Base-by-base conservation (phyloP, 108 stramenopile species). In the Nitzschia putrida region DNA sequence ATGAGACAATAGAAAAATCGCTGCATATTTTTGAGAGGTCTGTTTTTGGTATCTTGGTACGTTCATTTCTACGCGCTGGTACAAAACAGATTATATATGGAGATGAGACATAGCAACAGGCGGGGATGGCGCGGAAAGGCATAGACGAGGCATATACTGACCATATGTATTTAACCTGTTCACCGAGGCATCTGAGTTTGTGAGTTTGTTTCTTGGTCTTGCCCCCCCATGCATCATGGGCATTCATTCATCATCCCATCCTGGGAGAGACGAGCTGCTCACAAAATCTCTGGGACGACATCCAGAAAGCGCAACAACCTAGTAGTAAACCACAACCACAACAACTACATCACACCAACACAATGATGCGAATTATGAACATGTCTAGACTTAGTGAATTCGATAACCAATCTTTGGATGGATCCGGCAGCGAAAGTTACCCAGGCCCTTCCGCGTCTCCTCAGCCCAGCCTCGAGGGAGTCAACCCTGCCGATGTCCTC, bases 401-500 rank as follows among this genome's bases (percentile, higher is more conserved):
- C 24, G 54, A 25, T 23, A 55, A 16, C 20, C 16, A 55, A 21
- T 55, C 54, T 23, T 21, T 22, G 21, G 23, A 23, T 55, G 24
- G 54, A 55, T 22, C 23, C 29, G 38, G 44, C 61, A 47, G 44
- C 44, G 42, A 47, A 21, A 44, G 24, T 12, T 39, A 37, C 58
- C 44, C 18, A 25, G n/a, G n/a, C n/a, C n/a, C n/a, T n/a, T 47
- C 44, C 11, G 44, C 42, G 2, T 22, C 44, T 7, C 18, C 20
- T 38, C 11, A 16, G 8, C 61, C 42, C 0, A 45, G 20, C 44
- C n/a, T 38, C 0, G 37, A 37, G n/a, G 38, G 38, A 34, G 58
- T 40, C 58, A 16, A 40, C 8, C 58, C 42, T 14, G 34, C 64
- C 21, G 74, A 76, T 64, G 68, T 76, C 18, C 22, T 76, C 18